phyloP scores from a whole-genome alignment of 768 basidiomycete genomes.

The Hypholoma sublateritium region DNA sequence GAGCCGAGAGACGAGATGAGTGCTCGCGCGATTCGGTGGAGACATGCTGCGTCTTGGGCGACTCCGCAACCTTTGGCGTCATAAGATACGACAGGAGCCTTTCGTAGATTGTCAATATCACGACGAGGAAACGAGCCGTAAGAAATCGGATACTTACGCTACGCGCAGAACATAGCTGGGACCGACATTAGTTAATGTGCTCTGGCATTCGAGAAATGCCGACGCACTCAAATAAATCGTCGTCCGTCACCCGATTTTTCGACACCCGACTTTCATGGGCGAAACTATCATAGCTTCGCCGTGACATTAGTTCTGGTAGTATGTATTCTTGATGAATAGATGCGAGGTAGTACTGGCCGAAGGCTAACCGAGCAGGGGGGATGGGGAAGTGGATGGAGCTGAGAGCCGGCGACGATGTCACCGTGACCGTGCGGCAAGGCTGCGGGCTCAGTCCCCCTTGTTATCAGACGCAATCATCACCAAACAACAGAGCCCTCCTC shows the following conservation, averaged over 20 bases:
- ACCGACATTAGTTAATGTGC: neutral
- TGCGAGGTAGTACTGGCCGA: neutral
- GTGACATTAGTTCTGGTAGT: constrained; percentile 48
- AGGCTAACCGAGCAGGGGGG: neutral
- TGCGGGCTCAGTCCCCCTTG: constrained; percentile 3
- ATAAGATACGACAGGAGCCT: constrained; percentile 76
- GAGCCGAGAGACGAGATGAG: constrained; percentile 65
- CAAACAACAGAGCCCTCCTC: constrained; percentile 11
- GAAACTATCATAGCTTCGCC: constrained; percentile 72
- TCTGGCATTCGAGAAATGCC: constrained; percentile 9
- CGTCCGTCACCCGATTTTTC: constrained; percentile 77
- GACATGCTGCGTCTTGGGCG: constrained; percentile 25
- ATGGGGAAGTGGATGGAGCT: neutral
- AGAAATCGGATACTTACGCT: constrained; percentile 56
- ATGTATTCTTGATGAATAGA: neutral
- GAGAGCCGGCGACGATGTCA: constrained; percentile 7
- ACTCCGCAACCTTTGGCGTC: constrained; percentile 53
- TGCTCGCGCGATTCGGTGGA: constrained; percentile 60
- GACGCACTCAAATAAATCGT: constrained; percentile 80
- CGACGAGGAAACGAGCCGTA: constrained; percentile 8
- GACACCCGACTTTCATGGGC: constrained; percentile 73
- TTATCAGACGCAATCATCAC: constrained; percentile 17
- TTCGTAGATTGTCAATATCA: constrained; percentile 12
- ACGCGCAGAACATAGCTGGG: constrained; percentile 78
- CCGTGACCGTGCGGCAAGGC: neutral